Conservation (phyloP, 2,329 filamentous ascomycete genomes). For the Cercospora janseana region DNA sequence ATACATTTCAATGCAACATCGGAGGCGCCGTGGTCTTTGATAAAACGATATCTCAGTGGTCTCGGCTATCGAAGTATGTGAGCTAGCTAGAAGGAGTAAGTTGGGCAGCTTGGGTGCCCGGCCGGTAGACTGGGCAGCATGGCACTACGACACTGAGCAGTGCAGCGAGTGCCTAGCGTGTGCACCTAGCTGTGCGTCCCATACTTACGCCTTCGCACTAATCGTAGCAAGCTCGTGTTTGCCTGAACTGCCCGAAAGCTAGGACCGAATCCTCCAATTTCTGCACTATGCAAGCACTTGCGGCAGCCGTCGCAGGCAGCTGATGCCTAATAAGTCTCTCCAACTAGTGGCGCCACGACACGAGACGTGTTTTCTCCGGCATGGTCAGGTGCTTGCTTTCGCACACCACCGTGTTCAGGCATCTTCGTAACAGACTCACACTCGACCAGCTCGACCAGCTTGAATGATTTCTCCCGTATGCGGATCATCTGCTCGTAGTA, state of each 20-base stretch:
- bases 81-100: no score
- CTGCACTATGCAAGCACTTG: neutral
- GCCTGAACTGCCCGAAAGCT: neutral
- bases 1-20: no score
- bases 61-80: no score
- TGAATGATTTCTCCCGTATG: conserved; percentile 80
- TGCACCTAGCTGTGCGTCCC: no score
- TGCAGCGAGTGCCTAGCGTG: no score
- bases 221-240: neutral
- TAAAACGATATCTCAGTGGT: no score
- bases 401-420: neutral
- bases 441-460: conserved; percentile 71
- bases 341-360: conserved; percentile 4
- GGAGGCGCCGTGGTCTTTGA: no score
- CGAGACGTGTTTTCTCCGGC: neutral
- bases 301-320: neutral
- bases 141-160: no score
- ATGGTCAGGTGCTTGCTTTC: neutral
- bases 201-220: neutral
- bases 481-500: conserved; percentile 74
- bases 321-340: neutral
- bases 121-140: no score
- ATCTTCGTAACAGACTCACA: conserved; percentile 20
- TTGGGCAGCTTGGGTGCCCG: no score
- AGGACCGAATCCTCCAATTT: neutral